Evolutionary conservation across 352 stramenopile species (phyloP).

Genomic region (Pythium pyrilobum): DNA sequence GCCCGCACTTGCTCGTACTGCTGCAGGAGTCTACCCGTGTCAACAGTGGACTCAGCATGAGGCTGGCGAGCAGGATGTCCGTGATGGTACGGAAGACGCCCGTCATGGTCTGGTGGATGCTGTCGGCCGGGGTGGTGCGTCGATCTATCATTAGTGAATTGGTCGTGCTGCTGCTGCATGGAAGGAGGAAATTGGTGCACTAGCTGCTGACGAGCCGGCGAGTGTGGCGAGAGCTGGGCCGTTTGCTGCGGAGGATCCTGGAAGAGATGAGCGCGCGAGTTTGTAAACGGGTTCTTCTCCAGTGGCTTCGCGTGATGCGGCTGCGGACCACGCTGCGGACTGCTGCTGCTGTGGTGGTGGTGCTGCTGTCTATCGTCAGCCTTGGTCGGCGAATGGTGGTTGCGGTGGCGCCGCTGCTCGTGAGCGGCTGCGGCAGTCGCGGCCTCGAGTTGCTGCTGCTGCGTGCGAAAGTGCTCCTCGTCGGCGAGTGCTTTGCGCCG

Average conservation of each 20-base stretch:
- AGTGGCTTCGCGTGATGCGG: neutral
- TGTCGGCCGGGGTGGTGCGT: no score
- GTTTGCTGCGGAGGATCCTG: conserved; percentile 25
- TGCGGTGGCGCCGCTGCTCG: conserved; percentile 33
- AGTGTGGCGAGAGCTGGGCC: neutral
- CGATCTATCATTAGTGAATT: no score
- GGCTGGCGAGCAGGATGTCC: neutral
- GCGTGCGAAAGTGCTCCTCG: conserved; percentile 31
- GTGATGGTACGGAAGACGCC: neutral
- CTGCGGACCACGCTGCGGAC: neutral
- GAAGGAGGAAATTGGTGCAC: neutral
- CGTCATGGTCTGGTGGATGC: no score
- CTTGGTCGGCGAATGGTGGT: neutral
- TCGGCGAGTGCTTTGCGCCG: conserved; percentile 32
- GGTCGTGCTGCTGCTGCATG: neutral
- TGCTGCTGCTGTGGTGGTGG: conserved; percentile 1
- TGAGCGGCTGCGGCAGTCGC: conserved; percentile 25
- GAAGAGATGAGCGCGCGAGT: conserved; percentile 49
- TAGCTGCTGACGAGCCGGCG: neutral
- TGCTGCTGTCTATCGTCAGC: neutral
- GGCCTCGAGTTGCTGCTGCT: conserved; percentile 26
- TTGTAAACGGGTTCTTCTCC: conserved; percentile 41
- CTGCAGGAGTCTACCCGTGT: conserved; percentile 22
- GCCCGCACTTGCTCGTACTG: conserved; percentile 55
- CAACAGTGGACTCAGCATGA: no score